Evolutionary conservation across 768 basidiomycete species (phyloP), one percentile per base, ranked within the genome.

Genomic region (Mycena indigotica): DNA sequence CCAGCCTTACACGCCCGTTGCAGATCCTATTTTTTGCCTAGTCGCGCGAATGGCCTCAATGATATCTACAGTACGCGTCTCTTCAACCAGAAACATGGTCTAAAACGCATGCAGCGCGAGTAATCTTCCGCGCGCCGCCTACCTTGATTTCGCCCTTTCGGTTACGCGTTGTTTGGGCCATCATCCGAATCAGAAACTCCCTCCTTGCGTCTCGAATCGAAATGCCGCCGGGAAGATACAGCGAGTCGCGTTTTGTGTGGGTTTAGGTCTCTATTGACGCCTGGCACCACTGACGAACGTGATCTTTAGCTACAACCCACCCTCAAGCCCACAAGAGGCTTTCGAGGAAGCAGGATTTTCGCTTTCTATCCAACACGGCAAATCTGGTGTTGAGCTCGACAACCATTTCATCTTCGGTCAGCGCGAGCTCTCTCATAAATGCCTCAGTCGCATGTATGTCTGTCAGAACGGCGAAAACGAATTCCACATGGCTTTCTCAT

Each of bases 211-310:
- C n/a, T 29, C 40, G 53, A 21, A 51, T 62, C 28, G 60, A 57
- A 25, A 62, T 62, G 60, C 40, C 50, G 2, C 53, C 56, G 1
- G 60, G 56, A 39, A 10, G 41, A 28, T 61, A 61, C 52, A 53
- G 57, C 17, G 55, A 54, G 1, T 55, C 56, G 28, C 55, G 39
- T 28, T 61, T 61, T 48, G 25, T 50, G 60, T 61, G 10, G 3
- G 60, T 51, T 8, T 15, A 45, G 10, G 8, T 21, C 41, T 45
- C 41, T 8, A 45, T 45, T 38, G 12, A 45, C 41, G 8, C 28
- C 28, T 57, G 56, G 17, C 58, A 62, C 26, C 41, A 35, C 17
- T 35, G 8, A 17, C 56, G 2, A n/a, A n/a, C n/a, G n/a, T n/a
- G n/a, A n/a, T n/a, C n/a, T n/a, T n/a, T n/a, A n/a, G n/a, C n/a